These are phyloP conservation scores for Trichoderma breve DNA, from an alignment of 2,329 filamentous ascomycete species.

Conservation along the genomic window DNA sequence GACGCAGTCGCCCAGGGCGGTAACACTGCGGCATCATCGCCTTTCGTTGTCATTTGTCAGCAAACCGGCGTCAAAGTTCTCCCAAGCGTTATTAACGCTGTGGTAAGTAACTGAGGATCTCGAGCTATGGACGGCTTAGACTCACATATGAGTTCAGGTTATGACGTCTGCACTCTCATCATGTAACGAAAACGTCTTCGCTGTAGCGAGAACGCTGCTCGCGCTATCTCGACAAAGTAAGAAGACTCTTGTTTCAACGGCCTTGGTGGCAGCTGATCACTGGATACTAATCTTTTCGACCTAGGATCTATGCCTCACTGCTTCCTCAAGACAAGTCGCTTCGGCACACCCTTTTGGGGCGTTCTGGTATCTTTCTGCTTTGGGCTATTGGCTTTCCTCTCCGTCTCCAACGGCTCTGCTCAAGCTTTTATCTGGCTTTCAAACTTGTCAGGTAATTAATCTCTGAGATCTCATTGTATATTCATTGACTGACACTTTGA, in stretches of 20 bases:
- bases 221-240: slow-evolving; percentile 49
- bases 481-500: background rate
- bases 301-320: slow-evolving; percentile 45
- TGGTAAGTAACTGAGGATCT: slow-evolving; percentile 34
- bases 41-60: slow-evolving; percentile 49
- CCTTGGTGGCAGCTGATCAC: background rate
- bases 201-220: slow-evolving; percentile 51
- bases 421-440: slow-evolving; percentile 57
- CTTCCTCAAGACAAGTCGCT: slow-evolving; percentile 50
- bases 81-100: slow-evolving; percentile 53
- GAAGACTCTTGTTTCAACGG: background rate
- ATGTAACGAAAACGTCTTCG: slow-evolving; percentile 54
- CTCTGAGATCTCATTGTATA: background rate
- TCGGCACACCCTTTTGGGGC: slow-evolving; percentile 50
- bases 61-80: slow-evolving; percentile 49
- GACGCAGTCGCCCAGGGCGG: slow-evolving; percentile 50
- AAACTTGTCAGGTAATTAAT: slow-evolving; percentile 48
- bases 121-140: too few species aligned
- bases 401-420: slow-evolving; percentile 41
- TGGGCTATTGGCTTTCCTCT: slow-evolving; percentile 48
- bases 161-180: slow-evolving; percentile 54
- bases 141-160: slow-evolving; percentile 20
- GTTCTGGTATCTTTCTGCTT: slow-evolving; percentile 44
- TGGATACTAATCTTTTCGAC: background rate
- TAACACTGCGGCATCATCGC: slow-evolving; percentile 51